A percentile compares a stretch with the other conserved stretches of the same genome.
phyloP scores from a whole-genome alignment of 495 filamentous ascomycete genomes.

The Massariosphaeria phaeospora region DNA sequence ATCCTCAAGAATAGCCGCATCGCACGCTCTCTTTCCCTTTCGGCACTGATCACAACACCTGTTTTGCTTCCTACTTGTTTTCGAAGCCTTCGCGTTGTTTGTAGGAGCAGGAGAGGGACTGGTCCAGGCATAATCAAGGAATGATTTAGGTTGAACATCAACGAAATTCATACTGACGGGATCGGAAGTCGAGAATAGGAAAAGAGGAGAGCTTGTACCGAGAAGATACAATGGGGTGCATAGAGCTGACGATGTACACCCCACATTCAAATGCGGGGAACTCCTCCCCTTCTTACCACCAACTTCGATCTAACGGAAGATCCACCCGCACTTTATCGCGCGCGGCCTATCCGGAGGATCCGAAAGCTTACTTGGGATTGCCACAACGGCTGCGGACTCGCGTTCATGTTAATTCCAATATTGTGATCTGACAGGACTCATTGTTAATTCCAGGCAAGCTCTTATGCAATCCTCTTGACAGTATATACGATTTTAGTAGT shows the following conservation, averaged over 20 bases:
- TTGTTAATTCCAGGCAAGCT: too few relatives aligned
- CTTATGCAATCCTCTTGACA: too few relatives aligned
- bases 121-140: slow-evolving; percentile 29
- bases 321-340: too few relatives aligned
- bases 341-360: too few relatives aligned
- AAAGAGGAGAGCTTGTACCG: background rate
- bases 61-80: slow-evolving; percentile 37
- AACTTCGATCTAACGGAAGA: too few relatives aligned
- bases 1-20: slow-evolving; percentile 34
- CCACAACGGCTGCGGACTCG: too few relatives aligned
- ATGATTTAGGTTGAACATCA: slow-evolving; percentile 20
- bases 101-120: slow-evolving; percentile 9
- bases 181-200: slow-evolving; percentile 17
- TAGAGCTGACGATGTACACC: slow-evolving; percentile 6
- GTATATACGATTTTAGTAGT: too few relatives aligned
- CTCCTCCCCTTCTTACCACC: too few relatives aligned
- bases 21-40: slow-evolving; percentile 46
- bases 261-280: too few relatives aligned
- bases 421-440: too few relatives aligned
- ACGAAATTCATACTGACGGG: slow-evolving; percentile 22
- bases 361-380: too few relatives aligned
- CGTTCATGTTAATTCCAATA: too few relatives aligned
- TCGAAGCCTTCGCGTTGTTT: slow-evolving; percentile 7
- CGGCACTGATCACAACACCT: slow-evolving; percentile 47
- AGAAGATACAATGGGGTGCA: background rate